phyloP scores from a whole-genome alignment of 177 flowering plant species.

The Vitis hybrid region DNA sequence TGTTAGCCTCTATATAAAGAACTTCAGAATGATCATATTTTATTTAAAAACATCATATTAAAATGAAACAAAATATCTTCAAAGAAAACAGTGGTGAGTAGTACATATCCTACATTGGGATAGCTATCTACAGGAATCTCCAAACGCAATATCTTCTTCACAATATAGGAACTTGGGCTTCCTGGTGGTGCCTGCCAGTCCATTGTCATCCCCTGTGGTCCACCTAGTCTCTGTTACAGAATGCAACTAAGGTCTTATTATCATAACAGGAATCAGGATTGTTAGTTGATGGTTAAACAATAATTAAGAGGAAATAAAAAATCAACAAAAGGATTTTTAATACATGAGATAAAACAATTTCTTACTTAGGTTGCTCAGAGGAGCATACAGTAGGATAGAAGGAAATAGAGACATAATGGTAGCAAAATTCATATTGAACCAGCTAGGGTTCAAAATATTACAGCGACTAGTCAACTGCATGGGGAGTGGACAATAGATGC shows the following conservation, averaged over 20 bases:
- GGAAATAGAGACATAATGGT: neutral
- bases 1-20: neutral
- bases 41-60: neutral
- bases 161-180: constrained; percentile 1
- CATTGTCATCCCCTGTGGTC: neutral
- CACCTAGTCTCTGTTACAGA: neutral
- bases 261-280: neutral
- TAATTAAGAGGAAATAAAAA: neutral
- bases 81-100: neutral
- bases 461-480: neutral
- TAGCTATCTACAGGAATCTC: constrained; percentile 2
- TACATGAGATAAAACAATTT: neutral
- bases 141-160: neutral
- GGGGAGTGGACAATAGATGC: too few species aligned
- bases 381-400: neutral
- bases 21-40: neutral
- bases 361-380: neutral
- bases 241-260: neutral
- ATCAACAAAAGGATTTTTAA: neutral
- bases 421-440: neutral
- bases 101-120: neutral
- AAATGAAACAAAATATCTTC: neutral
- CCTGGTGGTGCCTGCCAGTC: neutral
- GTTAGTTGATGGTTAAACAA: neutral
- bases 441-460: neutral